Percentiles rank a stretch among this genome's conserved stretches.
Conservation (phyloP, 2,329 filamentous ascomycete genomes). For the Diaporthe citri region DNA sequence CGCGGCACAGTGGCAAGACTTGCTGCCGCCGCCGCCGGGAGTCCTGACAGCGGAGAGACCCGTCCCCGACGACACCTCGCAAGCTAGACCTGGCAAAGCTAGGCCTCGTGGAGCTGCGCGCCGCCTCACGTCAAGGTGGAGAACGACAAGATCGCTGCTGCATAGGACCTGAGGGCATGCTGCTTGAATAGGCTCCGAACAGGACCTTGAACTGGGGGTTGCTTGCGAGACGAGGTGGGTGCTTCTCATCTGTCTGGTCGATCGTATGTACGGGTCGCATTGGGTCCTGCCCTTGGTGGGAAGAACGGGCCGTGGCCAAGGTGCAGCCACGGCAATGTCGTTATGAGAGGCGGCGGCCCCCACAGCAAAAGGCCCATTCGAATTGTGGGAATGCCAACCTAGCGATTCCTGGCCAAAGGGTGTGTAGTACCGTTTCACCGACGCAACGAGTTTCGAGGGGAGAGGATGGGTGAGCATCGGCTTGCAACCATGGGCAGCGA, state of each 20-base stretch:
- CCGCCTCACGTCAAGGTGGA: background rate
- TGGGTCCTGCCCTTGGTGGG: conserved; percentile 6
- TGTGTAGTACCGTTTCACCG: conserved; percentile 23
- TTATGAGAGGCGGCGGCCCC: background rate
- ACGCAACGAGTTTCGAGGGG: background rate
- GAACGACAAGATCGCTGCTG: background rate
- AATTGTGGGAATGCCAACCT: background rate
- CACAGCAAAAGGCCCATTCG: background rate
- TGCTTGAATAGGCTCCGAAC: background rate
- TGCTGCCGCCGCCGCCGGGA: conserved; percentile 15
- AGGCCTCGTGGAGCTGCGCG: conserved; percentile 8
- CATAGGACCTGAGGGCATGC: background rate
- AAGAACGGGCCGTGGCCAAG: background rate
- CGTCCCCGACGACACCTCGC: background rate
- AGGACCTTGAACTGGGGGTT: background rate
- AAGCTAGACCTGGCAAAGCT: conserved; percentile 23
- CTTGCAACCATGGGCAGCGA: background rate
- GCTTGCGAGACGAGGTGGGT: conserved; percentile 14
- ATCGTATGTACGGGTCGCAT: background rate
- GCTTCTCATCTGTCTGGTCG: background rate
- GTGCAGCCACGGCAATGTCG: background rate
- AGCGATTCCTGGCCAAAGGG: background rate
- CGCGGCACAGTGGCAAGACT: conserved; percentile 24
- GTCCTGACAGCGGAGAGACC: conserved; percentile 28
- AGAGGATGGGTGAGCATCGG: background rate